phyloP scores from a whole-genome alignment of 139 green algal genomes.

The Asterochloris sp. region DNA sequence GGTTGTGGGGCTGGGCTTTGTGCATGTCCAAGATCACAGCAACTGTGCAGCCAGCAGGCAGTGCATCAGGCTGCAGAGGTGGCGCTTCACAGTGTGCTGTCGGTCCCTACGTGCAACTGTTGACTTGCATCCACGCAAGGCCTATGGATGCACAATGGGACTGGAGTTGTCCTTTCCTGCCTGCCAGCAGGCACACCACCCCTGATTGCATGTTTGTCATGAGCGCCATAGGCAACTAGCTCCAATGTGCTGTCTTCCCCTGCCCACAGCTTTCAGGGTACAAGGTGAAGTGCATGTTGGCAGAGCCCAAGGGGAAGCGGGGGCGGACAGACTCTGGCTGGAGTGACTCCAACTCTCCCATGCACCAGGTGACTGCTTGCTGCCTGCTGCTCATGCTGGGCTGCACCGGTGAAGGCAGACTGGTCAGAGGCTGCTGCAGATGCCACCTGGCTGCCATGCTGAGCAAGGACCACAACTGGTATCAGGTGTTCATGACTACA shows the following conservation, averaged over 20 bases:
- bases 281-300: slow-evolving; percentile 91
- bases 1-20: too few species aligned
- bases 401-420: too few species aligned
- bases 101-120: not conserved
- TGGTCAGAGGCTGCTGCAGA: too few species aligned
- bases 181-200: not conserved
- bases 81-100: too few species aligned
- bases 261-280: slow-evolving; percentile 64
- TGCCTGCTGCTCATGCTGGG: not conserved
- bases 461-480: too few species aligned
- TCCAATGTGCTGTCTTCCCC: not conserved
- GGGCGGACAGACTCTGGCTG: slow-evolving; percentile 11
- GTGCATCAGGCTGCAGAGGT: too few species aligned
- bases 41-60: too few species aligned
- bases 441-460: too few species aligned
- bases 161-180: not conserved
- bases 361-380: slow-evolving; percentile 19
- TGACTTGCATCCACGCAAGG: not conserved
- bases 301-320: slow-evolving; percentile 85
- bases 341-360: slow-evolving; percentile 24
- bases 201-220: not conserved
- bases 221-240: not conserved
- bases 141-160: too few species aligned
- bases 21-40: too few species aligned
- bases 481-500: too few species aligned